Base-by-base conservation (phyloP, 768 basidiomycete genomes). In the Cubamyces sp. region DNA sequence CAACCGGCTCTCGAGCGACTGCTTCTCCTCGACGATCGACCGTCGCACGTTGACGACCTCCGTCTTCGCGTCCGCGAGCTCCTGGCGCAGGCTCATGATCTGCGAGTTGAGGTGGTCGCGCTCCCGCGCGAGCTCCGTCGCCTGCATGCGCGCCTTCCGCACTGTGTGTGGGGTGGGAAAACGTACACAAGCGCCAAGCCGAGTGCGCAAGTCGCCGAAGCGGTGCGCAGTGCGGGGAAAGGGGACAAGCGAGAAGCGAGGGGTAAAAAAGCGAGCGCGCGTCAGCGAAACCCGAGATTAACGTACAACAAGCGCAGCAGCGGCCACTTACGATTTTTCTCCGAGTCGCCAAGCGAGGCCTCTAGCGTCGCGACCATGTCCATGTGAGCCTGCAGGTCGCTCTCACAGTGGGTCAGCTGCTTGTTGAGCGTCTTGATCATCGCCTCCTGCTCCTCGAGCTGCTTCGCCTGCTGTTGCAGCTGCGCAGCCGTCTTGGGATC, bases 351-450 rank as follows among this genome's bases (percentile, higher is more conserved):
- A 15, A 96, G 81, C 6, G 92, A 93, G 46, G 87, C 84, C 76
- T 96, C 93, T 25, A 96, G 81, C 11, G 88, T 91, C 64, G 78
- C 82, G 64, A 94, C 92, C 55, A 94, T 84, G 73, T 96, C 92
- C 84, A 94, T 93, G 70, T 96, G 93, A 26, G 91, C 87, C 68
- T 95, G 91, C 65, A 96, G 79, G 74, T 97, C 94, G 64, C 83
- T 85, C 76, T 97, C 95, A 70, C 93, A 95, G 73, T 96, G 94
- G n/a, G 86, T 87, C 50, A 97, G 74, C 74, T 95, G 94, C 74
- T 96, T 95, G 75, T 94, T 95, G 64, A 97, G 83, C 23, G 91
- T 94, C 76, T 92, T 91, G 78, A 96, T 92, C 90, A 94, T 95
- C 53, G 82, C 84, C 67, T 93, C 90, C 71, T 93, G 90, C 78